Evolutionary conservation across 495 filamentous ascomycete genomes (phyloP).

Genomic region (Baudoinia panamericana): DNA sequence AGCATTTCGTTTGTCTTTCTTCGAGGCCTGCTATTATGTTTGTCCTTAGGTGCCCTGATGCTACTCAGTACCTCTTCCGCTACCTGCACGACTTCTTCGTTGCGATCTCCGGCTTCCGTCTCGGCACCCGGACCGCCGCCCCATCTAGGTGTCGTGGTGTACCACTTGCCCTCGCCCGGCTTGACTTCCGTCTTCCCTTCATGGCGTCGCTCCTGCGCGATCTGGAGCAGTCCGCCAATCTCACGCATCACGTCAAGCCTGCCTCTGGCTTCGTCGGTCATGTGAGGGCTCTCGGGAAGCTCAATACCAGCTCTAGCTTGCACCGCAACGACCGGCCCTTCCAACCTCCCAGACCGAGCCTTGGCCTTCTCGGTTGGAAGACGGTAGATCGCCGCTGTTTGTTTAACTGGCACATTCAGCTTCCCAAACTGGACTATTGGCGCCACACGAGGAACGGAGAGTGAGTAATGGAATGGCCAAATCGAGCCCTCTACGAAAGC

Average conservation of each 20-base stretch:
- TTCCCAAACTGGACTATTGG: slow-evolving; percentile 28
- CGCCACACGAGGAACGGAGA: slow-evolving; percentile 33
- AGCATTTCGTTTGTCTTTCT: slow-evolving; percentile 24
- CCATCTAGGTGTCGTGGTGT: slow-evolving; percentile 60
- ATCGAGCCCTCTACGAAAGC: slow-evolving; percentile 65
- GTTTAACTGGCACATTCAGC: slow-evolving; percentile 39
- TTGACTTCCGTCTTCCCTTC: slow-evolving; percentile 50
- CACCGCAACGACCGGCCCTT: slow-evolving; percentile 54
- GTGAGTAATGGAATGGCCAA: slow-evolving; percentile 68
- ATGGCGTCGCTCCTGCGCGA: slow-evolving; percentile 70
- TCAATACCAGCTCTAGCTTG: slow-evolving; percentile 46
- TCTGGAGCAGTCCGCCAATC: slow-evolving; percentile 55
- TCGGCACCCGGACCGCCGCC: slow-evolving; percentile 42
- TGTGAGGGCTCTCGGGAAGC: slow-evolving; percentile 24
- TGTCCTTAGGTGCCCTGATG: slow-evolving; percentile 41
- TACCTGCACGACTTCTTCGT: slow-evolving; percentile 4
- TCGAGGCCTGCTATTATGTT: slow-evolving; percentile 19
- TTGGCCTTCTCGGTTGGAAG: slow-evolving; percentile 51
- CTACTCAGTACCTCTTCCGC: slow-evolving; percentile 48
- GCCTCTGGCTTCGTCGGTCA: slow-evolving; percentile 1
- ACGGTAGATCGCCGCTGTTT: slow-evolving; percentile 49
- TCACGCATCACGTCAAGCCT: slow-evolving; percentile 57
- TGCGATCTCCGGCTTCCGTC: slow-evolving; percentile 22
- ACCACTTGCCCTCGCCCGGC: slow-evolving; percentile 70
- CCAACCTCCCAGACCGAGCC: slow-evolving; percentile 59